Evolutionary conservation across 345 rosid genomes (phyloP).

Genomic region (Orychophragmus violaceus): DNA sequence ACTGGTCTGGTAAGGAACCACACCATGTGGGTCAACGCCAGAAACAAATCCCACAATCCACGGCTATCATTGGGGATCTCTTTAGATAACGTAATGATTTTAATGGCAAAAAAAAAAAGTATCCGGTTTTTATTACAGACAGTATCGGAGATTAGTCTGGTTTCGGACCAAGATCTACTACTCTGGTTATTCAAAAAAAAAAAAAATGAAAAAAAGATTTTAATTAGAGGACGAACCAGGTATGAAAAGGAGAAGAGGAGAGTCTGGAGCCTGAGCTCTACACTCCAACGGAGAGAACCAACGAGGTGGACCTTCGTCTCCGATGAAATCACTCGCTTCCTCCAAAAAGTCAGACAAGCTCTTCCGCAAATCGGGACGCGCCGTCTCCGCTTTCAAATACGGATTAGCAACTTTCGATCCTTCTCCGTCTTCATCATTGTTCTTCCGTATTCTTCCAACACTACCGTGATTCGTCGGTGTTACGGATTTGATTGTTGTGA

Average conservation of each 20-base stretch:
- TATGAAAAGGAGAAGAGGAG: too few species aligned
- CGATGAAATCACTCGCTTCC: conserved; percentile 13
- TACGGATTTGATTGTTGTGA: background rate
- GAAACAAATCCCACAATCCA: background rate
- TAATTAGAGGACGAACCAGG: conserved; percentile 32
- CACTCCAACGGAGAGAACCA: conserved; percentile 62
- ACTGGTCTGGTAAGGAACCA: background rate
- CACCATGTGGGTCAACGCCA: background rate
- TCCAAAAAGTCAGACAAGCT: conserved; percentile 33
- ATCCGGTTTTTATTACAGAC: background rate
- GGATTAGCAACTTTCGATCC: background rate
- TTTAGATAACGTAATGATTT: too few species aligned
- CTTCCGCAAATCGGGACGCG: conserved; percentile 14
- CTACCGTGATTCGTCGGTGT: background rate
- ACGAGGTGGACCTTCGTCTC: conserved; percentile 52
- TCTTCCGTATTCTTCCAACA: background rate
- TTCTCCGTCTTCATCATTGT: background rate
- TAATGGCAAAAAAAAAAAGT: too few species aligned
- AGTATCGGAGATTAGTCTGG: too few species aligned
- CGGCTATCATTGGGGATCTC: too few species aligned
- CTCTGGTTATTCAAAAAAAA: too few species aligned
- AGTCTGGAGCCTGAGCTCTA: conserved; percentile 15
- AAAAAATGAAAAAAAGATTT: too few species aligned
- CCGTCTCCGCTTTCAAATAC: conserved; percentile 10
- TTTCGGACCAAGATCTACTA: background rate